These are phyloP conservation scores for Stagonosporopsis cucurbitacearum DNA, from an alignment of 2,329 filamentous ascomycete species.

Conservation along the genomic window DNA sequence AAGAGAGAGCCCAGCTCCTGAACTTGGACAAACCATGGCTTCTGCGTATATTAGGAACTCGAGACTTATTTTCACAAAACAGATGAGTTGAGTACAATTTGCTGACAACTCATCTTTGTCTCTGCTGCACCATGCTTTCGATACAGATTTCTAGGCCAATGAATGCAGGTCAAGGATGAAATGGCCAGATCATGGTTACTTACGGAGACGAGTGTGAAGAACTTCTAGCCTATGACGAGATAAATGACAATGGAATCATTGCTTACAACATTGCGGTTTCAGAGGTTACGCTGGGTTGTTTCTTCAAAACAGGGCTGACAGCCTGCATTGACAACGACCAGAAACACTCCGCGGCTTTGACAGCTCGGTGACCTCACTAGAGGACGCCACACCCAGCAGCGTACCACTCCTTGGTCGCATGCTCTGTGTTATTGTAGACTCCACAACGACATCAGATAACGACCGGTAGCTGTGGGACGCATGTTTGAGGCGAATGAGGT, in stretches of 20 bases:
- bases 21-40: neutral
- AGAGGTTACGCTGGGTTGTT: neutral
- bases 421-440: neutral
- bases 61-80: neutral
- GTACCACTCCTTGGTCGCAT: neutral
- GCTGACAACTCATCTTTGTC: neutral
- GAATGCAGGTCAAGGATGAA: neutral
- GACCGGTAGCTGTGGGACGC: neutral
- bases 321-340: slow-evolving; percentile 15
- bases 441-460: neutral
- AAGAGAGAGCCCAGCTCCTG: neutral
- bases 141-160: no score
- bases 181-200: neutral
- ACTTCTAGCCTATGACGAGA: neutral
- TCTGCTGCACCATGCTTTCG: neutral
- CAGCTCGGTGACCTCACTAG: slow-evolving; percentile 14
- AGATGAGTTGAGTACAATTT: neutral
- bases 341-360: slow-evolving; percentile 16
- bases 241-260: neutral
- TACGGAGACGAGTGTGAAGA: neutral
- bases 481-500: neutral
- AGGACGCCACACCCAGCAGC: slow-evolving; percentile 7
- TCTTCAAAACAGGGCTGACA: slow-evolving; percentile 15
- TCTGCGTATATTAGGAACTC: neutral
- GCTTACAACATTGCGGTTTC: neutral